phyloP scores from a whole-genome alignment of 1,284 basidiomycete genomes.

The Leccinum colubrinum region DNA sequence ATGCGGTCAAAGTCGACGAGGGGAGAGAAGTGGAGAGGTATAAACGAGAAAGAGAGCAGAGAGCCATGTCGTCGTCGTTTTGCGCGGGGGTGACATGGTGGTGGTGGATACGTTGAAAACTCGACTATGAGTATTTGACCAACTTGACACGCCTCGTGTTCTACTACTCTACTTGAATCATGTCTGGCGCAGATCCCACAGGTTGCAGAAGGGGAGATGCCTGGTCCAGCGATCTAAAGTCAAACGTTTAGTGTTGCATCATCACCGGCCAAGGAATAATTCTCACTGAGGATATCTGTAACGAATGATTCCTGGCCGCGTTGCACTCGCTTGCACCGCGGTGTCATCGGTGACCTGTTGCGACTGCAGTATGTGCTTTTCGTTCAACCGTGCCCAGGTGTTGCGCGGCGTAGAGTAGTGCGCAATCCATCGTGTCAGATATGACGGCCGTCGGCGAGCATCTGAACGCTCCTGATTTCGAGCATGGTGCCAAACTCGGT shows the following conservation, averaged over 20 bases:
- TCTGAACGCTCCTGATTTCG: conserved; percentile 83
- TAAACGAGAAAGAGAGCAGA: conserved; percentile 21
- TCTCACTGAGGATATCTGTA: conserved; percentile 71
- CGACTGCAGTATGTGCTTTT: conserved; percentile 53
- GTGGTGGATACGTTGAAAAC: not conserved
- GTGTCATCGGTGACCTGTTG: conserved; percentile 44
- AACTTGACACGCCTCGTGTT: not conserved
- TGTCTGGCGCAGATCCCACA: conserved; percentile 18
- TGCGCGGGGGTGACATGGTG: conserved; percentile 2
- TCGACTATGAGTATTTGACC: not conserved
- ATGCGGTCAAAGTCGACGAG: conserved; percentile 88
- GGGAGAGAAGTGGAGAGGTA: conserved; percentile 60
- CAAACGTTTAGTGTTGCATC: not conserved
- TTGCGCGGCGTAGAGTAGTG: conserved; percentile 49
- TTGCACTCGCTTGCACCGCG: conserved; percentile 48
- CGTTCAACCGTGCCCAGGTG: conserved; percentile 51
- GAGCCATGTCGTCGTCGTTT: conserved; percentile 12
- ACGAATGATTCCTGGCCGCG: conserved; percentile 52
- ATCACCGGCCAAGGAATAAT: not conserved
- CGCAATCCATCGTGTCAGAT: conserved; percentile 62
- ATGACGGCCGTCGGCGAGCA: conserved; percentile 82
- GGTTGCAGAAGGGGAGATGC: conserved; percentile 34
- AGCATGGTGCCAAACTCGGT: conserved; percentile 92
- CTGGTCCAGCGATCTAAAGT: conserved; percentile 27
- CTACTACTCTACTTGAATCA: not conserved